These are phyloP conservation scores for Fraxinus xanthoxyloides DNA, from an alignment of 305 asterid species.

Conservation along the genomic window DNA sequence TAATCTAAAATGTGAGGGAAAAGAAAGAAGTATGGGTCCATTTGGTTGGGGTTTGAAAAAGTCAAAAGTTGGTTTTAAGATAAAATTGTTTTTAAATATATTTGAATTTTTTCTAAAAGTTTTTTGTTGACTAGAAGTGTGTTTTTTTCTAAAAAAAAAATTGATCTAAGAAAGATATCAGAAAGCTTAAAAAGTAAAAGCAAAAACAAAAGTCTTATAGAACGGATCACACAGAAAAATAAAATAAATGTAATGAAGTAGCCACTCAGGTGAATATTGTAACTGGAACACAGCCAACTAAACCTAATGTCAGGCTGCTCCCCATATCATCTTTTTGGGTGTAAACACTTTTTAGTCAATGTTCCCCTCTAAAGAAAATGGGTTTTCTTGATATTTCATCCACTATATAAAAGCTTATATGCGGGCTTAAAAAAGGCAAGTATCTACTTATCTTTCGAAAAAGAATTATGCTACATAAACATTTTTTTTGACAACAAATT, in stretches of 20 bases:
- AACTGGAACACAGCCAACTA: constrained; percentile 6
- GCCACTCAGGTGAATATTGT: constrained; percentile 4
- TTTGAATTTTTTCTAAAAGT: too few species aligned
- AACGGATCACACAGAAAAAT: too few species aligned
- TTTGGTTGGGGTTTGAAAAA: too few species aligned
- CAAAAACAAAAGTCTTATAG: too few species aligned
- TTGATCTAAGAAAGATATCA: too few species aligned
- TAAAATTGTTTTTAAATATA: too few species aligned
- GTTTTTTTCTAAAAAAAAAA: too few species aligned
- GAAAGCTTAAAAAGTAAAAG: too few species aligned
- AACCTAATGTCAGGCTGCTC: constrained; percentile 43
- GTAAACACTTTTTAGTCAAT: constrained; percentile 17
- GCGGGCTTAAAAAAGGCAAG: constrained; percentile 20
- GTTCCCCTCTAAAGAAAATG: constrained; percentile 12
- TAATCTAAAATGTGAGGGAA: background rate
- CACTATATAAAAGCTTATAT: background rate
- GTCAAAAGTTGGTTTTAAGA: too few species aligned
- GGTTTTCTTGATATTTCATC: constrained; percentile 15
- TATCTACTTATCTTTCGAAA: background rate
- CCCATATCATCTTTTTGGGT: constrained; percentile 32
- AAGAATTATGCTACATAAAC: too few species aligned
- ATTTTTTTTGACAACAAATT: too few species aligned
- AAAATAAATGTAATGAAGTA: background rate
- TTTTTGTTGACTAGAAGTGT: background rate
- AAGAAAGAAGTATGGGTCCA: background rate